A percentile compares a stretch with the other conserved stretches of the same genome.
These are phyloP conservation scores for Calonectria hongkongensis DNA, from an alignment of 2,329 filamentous ascomycete genomes.

Conservation along the genomic window DNA sequence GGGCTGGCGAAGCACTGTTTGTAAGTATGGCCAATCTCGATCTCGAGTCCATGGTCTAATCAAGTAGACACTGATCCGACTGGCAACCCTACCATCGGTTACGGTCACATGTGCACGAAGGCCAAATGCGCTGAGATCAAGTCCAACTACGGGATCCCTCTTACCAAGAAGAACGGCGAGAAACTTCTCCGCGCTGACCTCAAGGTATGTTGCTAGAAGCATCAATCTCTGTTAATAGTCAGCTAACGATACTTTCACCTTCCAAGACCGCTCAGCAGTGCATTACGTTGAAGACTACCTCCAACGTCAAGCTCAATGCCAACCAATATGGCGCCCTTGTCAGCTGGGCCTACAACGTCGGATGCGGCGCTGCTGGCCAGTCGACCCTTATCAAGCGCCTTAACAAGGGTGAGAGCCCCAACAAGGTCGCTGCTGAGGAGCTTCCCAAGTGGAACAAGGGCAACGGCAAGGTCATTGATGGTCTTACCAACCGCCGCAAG, in stretches of 20 bases:
- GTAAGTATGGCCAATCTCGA: conserved; percentile 23
- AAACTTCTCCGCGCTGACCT: conserved; percentile 58
- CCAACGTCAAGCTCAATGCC: conserved; percentile 57
- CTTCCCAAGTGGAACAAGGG: conserved; percentile 69
- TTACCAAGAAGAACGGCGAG: conserved; percentile 63
- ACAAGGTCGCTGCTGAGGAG: conserved; percentile 63
- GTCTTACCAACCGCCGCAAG: conserved; percentile 64
- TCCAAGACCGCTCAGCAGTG: conserved; percentile 58
- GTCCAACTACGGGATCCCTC: conserved; percentile 63
- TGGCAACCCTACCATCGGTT: conserved; percentile 69
- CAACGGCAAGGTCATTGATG: conserved; percentile 61
- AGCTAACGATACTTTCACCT: neutral
- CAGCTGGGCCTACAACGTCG: conserved; percentile 71
- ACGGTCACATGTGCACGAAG: conserved; percentile 68
- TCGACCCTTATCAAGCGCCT: conserved; percentile 60
- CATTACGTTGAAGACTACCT: conserved; percentile 60
- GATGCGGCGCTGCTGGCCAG: conserved; percentile 62
- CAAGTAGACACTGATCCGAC: conserved; percentile 61
- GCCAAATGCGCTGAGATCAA: conserved; percentile 65
- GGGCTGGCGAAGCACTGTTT: conserved; percentile 38
- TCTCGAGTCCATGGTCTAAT: neutral
- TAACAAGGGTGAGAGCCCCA: conserved; percentile 53
- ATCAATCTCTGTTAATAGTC: neutral
- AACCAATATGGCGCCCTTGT: conserved; percentile 73
- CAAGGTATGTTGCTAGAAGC: conserved; percentile 11